Evolutionary conservation across 768 basidiomycete genomes (phyloP), one percentile per base, ranked within the genome.

Genomic region (Pisolithus orientalis): DNA sequence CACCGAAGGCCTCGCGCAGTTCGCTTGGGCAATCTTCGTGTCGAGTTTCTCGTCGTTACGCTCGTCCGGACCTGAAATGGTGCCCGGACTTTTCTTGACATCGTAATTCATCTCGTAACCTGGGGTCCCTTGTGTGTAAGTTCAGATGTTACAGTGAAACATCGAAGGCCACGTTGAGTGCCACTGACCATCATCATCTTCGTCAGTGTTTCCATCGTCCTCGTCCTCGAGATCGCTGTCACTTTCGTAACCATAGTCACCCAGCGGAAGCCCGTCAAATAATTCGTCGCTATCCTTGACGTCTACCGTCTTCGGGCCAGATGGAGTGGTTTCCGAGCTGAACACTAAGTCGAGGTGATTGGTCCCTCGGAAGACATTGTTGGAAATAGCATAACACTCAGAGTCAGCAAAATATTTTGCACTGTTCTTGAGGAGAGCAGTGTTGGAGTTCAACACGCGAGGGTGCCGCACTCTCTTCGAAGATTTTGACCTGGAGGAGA

Each of bases 171-270:
- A 29, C 5, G 3, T 7, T 7, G 28, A 29, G 1, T 29, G 3
- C 28, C 28, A 40, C 14, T 40, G n/a, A 8, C 14, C 21, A 11
- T 52, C n/a, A 1, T n/a, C 4, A 16, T 50, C 8, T 24, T 10
- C 39, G n/a, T 42, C 24, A 47, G 38, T 39, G 43, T 44, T n/a
- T 6, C 25, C n/a, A 0, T 59, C 54, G 2, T 54, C 17, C 8
- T 60, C 59, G 6, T 69, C 66, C 17, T 70, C 70, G 25, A 72
- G 62, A 39, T 70, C 70, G 13, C 70, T 71, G 51, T 72, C 70
- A 16, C 64, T 67, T 32, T 31, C 60, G 44, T 68, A 72, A 7
- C 59, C 69, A 47, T 69, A 67, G 7, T 65, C 65, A 6, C 58
- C 59, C 3, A 59, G 52, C 9, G 6, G 29, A 43, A 39, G 37